Evolutionary conservation across 306 rosid species (phyloP).

Genomic region (Comarum palustre): DNA sequence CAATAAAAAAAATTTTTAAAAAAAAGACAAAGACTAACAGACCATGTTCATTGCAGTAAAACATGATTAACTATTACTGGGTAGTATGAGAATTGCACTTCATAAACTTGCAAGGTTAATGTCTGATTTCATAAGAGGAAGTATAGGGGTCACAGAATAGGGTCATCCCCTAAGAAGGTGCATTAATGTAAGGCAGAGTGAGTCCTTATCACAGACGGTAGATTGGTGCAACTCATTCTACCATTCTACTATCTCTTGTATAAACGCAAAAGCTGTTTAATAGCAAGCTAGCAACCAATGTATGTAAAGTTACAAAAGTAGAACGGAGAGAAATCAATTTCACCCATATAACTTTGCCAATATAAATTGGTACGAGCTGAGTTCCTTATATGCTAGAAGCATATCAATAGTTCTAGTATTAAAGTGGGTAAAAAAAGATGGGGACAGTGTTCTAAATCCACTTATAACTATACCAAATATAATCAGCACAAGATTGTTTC

Average conservation of each 20-base stretch:
- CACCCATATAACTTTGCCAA: neutral
- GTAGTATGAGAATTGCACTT: neutral
- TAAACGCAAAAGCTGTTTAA: neutral
- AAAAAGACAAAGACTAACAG: neutral
- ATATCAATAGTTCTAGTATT: neutral
- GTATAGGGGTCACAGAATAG: neutral
- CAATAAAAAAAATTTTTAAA: neutral
- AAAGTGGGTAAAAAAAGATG: neutral
- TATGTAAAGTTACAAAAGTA: neutral
- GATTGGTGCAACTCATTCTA: neutral
- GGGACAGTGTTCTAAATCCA: neutral
- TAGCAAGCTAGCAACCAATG: neutral
- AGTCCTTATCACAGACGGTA: neutral
- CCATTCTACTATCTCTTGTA: neutral
- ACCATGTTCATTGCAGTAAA: neutral
- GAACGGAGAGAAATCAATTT: neutral
- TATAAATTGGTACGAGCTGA: neutral
- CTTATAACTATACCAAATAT: neutral
- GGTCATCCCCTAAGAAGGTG: neutral
- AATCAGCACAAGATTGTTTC: neutral
- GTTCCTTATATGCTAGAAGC: neutral
- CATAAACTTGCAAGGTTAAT: neutral
- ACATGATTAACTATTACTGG: neutral
- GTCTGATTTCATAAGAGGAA: neutral
- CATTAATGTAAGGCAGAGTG: neutral